Evolutionary conservation across 2,329 filamentous ascomycete genomes (phyloP).

Genomic region (Epichloe uncinata): DNA sequence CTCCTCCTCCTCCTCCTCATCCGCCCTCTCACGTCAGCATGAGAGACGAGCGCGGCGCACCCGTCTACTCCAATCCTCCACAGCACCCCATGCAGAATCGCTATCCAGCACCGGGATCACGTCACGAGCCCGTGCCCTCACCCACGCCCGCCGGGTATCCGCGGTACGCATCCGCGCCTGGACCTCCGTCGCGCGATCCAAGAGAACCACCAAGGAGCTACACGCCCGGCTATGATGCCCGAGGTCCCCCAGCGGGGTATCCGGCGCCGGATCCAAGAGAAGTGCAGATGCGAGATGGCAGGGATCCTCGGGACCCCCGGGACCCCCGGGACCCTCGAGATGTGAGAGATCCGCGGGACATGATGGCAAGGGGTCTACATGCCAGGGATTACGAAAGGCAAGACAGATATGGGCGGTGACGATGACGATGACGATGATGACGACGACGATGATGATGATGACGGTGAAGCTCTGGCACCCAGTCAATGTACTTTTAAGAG

Average conservation of each 20-base stretch:
- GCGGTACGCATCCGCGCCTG: constrained; percentile 31
- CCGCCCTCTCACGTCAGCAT: constrained; percentile 22
- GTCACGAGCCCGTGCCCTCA: constrained; percentile 28
- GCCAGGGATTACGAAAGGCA: constrained; percentile 33
- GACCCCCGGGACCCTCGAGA: constrained; percentile 15
- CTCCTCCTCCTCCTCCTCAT: constrained; percentile 19
- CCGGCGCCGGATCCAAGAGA: constrained; percentile 20
- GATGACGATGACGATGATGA: not conserved
- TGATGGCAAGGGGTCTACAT: constrained; percentile 28
- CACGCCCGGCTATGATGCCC: constrained; percentile 32
- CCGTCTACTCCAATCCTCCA: constrained; percentile 21
- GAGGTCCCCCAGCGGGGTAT: constrained; percentile 26
- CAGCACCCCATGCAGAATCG: constrained; percentile 25
- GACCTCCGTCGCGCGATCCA: constrained; percentile 27
- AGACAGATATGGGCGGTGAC: constrained; percentile 30
- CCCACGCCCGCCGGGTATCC: constrained; percentile 26
- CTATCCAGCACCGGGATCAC: constrained; percentile 24
- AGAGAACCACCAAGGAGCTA: constrained; percentile 31
- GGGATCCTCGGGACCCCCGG: constrained; percentile 11
- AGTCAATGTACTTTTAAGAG: no score
- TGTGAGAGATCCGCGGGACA: constrained; percentile 24
- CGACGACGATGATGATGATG: not conserved
- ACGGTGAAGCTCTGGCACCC: no score
- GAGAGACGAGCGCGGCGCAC: constrained; percentile 25
- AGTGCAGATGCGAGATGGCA: constrained; percentile 19